A percentile compares a stretch with the other conserved stretches of the same genome.
phyloP scores from a whole-genome alignment of 352 stramenopile species.

The Phytopythium delawarense region DNA sequence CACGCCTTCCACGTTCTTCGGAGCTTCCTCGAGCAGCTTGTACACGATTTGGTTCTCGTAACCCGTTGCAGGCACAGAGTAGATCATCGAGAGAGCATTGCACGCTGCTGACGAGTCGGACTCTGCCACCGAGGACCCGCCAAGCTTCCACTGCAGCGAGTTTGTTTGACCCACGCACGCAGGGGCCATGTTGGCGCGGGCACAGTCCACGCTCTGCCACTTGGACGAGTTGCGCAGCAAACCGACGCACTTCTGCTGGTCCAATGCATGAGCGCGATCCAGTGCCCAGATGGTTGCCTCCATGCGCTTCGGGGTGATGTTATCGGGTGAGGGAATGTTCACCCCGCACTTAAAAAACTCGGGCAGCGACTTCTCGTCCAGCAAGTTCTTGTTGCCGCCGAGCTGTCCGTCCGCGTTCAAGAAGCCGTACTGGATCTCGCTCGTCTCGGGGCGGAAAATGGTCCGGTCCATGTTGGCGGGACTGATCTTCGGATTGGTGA shows the following conservation, averaged over 20 bases:
- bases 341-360: constrained; percentile 62
- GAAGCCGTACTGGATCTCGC: constrained; percentile 82
- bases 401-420: constrained; percentile 74
- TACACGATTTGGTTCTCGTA: constrained; percentile 54
- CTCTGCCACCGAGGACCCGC: constrained; percentile 24
- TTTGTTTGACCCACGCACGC: constrained; percentile 32
- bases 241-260: constrained; percentile 42
- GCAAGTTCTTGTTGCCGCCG: constrained; percentile 57
- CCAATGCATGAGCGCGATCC: constrained; percentile 21
- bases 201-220: constrained; percentile 64
- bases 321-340: constrained; percentile 79
- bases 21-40: constrained; percentile 24
- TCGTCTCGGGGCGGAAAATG: constrained; percentile 80
- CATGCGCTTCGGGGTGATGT: constrained; percentile 81
- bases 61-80: constrained; percentile 40
- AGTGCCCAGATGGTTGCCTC: constrained; percentile 68
- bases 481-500: constrained; percentile 31
- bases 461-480: constrained; percentile 42
- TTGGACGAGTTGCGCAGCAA: constrained; percentile 29
- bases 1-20: constrained; percentile 29
- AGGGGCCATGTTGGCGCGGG: constrained; percentile 30
- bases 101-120: constrained; percentile 25
- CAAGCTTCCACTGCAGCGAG: constrained; percentile 34
- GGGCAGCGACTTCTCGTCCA: constrained; percentile 66
- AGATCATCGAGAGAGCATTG: constrained; percentile 18